Percentiles rank a stretch among this genome's conserved stretches.
phyloP scores from a whole-genome alignment of 345 rosid genomes.

The Punica granatum region DNA sequence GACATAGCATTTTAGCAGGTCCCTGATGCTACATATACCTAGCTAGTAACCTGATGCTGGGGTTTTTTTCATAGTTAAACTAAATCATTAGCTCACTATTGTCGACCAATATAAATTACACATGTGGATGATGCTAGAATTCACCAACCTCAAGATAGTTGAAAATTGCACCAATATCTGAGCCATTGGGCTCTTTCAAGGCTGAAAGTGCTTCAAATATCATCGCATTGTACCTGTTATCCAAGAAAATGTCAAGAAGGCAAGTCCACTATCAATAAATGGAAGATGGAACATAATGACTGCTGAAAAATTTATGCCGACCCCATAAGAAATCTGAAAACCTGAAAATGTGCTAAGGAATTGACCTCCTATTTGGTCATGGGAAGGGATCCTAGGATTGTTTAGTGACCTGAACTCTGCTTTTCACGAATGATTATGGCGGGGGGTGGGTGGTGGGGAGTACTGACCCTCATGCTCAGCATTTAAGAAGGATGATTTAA shows the following conservation, averaged over 20 bases:
- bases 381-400: not conserved
- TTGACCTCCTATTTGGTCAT: not conserved
- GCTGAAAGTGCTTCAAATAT: constrained; percentile 74
- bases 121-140: not conserved
- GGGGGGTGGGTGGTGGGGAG: no score
- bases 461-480: not conserved
- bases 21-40: no score
- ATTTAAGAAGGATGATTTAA: not conserved
- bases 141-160: constrained; percentile 45
- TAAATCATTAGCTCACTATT: not conserved
- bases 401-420: not conserved
- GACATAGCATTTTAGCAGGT: no score
- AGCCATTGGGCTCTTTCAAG: constrained; percentile 54
- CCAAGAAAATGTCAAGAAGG: not conserved
- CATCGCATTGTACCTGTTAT: constrained; percentile 53
- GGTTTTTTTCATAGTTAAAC: no score
- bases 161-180: constrained; percentile 51
- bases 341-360: not conserved
- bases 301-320: not conserved
- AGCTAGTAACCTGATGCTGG: no score
- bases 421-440: not conserved
- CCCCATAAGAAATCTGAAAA: not conserved
- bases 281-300: not conserved
- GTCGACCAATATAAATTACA: not conserved
- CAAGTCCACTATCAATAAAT: not conserved